phyloP scores from a whole-genome alignment of 2,329 filamentous ascomycete genomes.

The Pseudogymnoascus sp. region DNA sequence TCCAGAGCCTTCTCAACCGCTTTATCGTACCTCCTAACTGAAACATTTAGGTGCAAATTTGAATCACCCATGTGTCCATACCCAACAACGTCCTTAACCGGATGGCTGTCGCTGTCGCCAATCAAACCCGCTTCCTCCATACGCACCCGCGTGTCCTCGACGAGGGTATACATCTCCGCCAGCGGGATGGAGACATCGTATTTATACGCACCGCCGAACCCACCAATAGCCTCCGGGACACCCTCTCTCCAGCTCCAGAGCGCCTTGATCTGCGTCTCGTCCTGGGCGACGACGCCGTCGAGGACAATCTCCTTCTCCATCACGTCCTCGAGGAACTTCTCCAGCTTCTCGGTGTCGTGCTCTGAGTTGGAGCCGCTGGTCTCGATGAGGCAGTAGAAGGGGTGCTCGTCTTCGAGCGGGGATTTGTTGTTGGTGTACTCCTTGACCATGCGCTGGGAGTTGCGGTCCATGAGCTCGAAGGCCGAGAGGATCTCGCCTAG shows the following conservation, averaged over 20 bases:
- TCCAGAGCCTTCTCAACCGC: slow-evolving; percentile 81
- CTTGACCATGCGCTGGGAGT: slow-evolving; percentile 72
- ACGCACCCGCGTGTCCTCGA: slow-evolving; percentile 73
- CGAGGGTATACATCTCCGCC: slow-evolving; percentile 76
- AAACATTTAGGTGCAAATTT: slow-evolving; percentile 90
- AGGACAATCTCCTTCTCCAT: slow-evolving; percentile 81
- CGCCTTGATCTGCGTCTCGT: slow-evolving; percentile 79
- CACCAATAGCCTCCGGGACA: slow-evolving; percentile 80
- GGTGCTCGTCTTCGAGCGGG: slow-evolving; percentile 76
- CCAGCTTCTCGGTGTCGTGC: slow-evolving; percentile 88
- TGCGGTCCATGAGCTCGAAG: slow-evolving; percentile 93
- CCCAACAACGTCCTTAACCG: slow-evolving; percentile 84
- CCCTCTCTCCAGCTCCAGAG: slow-evolving; percentile 94
- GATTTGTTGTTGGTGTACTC: slow-evolving; percentile 68
- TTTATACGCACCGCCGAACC: slow-evolving; percentile 95
- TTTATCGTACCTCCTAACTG: slow-evolving; percentile 76
- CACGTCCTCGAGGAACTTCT: slow-evolving; percentile 83
- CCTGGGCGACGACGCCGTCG: slow-evolving; percentile 87
- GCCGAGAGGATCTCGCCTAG: slow-evolving; percentile 93
- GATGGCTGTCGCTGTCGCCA: slow-evolving; percentile 66
- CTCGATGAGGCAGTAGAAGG: slow-evolving; percentile 95
- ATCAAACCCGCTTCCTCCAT: slow-evolving; percentile 70
- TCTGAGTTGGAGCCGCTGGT: slow-evolving; percentile 92
- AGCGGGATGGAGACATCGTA: slow-evolving; percentile 96
- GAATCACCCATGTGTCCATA: slow-evolving; percentile 98